These are phyloP conservation scores for Akanthomyces uredinophilus DNA, from an alignment of 2,329 filamentous ascomycete species.

Conservation along the genomic window DNA sequence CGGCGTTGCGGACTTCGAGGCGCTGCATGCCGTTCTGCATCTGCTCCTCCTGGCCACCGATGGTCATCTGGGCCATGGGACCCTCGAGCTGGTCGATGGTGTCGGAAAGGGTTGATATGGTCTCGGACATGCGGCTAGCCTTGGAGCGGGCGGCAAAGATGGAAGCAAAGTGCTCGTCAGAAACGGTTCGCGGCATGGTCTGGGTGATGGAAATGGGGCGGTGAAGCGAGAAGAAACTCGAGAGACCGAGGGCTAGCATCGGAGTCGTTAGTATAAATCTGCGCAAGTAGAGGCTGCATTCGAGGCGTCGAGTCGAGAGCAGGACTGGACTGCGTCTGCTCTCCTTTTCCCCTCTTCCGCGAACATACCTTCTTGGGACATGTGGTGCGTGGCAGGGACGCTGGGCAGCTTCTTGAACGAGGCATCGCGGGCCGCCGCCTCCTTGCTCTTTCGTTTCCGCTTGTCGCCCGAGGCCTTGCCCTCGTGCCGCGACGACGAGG, in stretches of 20 bases:
- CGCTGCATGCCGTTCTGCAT: constrained; percentile 44
- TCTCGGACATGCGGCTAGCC: constrained; percentile 49
- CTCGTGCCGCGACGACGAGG: constrained; percentile 39
- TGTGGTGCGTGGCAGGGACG: constrained; percentile 69
- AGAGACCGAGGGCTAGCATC: constrained; percentile 70
- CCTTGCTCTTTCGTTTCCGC: constrained; percentile 55
- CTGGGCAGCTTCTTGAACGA: constrained; percentile 58
- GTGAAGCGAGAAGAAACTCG: constrained; percentile 93
- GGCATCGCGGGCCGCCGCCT: constrained; percentile 39
- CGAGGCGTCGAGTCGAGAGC: not conserved
- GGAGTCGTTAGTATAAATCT: constrained; percentile 17
- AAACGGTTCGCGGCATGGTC: constrained; percentile 68
- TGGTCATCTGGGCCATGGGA: constrained; percentile 49
- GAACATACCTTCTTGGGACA: constrained; percentile 59
- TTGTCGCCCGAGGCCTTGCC: constrained; percentile 46
- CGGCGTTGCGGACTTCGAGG: constrained; percentile 50
- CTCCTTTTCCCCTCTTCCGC: not conserved
- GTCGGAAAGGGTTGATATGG: constrained; percentile 61
- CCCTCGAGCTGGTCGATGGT: constrained; percentile 56
- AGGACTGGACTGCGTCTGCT: not conserved
- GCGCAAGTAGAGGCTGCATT: not conserved
- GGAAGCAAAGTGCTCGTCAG: constrained; percentile 70
- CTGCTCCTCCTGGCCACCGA: constrained; percentile 37
- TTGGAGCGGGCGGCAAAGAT: constrained; percentile 65
- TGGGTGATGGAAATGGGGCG: constrained; percentile 86